phyloP scores from a whole-genome alignment of 164 flowering plant species.

The Kalanchoe fedtschenkoi region DNA sequence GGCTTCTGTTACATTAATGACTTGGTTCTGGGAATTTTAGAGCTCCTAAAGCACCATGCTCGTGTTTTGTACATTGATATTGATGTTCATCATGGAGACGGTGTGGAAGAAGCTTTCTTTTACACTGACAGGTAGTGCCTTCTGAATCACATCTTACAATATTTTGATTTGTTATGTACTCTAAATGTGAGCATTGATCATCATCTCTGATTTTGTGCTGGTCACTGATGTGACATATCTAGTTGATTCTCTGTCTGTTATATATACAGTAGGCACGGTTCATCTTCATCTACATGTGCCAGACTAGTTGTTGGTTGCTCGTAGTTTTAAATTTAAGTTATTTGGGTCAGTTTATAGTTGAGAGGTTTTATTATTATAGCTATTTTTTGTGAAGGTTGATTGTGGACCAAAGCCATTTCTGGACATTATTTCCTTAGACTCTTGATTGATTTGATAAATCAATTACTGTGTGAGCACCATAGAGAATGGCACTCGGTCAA shows the following conservation, averaged over 20 bases:
- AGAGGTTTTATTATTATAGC: no score
- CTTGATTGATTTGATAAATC: no score
- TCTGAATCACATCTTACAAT: neutral
- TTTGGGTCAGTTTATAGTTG: no score
- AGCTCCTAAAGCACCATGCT: constrained; percentile 86
- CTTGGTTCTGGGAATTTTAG: constrained; percentile 88
- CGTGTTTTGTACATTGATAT: constrained; percentile 92
- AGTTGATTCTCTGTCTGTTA: no score
- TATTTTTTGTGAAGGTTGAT: no score
- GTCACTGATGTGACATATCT: neutral
- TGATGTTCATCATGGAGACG: constrained; percentile 99
- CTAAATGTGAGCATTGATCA: neutral
- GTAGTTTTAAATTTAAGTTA: no score
- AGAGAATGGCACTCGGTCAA: neutral
- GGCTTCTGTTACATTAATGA: constrained; percentile 98
- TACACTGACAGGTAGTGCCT: constrained; percentile 75
- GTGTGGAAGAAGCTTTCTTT: constrained; percentile 98
- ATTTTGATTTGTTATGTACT: neutral
- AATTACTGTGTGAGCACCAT: no score
- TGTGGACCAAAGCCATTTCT: no score
- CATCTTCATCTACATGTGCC: no score
- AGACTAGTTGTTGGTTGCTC: no score
- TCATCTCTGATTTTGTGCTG: neutral
- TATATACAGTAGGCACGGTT: neutral
- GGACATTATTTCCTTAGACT: no score